Evolutionary conservation across 306 rosid species (phyloP).

Genomic region (Casuarina cunninghamiana): DNA sequence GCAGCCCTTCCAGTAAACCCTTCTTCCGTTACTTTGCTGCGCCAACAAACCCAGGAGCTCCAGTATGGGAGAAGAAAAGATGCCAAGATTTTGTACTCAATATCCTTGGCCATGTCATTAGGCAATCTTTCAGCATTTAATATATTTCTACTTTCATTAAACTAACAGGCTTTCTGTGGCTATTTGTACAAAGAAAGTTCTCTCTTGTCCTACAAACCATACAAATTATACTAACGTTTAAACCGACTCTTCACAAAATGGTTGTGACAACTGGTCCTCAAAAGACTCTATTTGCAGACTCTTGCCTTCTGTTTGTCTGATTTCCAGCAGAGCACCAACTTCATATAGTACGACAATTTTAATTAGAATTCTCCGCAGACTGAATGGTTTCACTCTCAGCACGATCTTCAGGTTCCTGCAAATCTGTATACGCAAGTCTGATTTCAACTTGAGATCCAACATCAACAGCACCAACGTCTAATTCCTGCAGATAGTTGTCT

Average conservation of each 20-base stretch:
- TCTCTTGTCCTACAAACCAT: slow-evolving; percentile 60
- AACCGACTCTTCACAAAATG: slow-evolving; percentile 45
- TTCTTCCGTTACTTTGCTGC: slow-evolving; percentile 30
- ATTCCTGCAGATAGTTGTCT: slow-evolving; percentile 7
- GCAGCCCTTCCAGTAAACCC: slow-evolving; percentile 14
- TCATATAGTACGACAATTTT: slow-evolving; percentile 9
- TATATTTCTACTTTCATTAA: slow-evolving; percentile 44
- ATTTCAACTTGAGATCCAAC: no score
- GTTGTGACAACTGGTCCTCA: slow-evolving; percentile 64
- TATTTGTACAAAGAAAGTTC: slow-evolving; percentile 41
- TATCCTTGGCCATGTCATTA: neutral
- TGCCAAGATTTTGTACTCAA: neutral
- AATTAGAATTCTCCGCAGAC: no score
- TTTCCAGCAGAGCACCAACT: slow-evolving; percentile 38
- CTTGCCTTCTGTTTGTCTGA: slow-evolving; percentile 25
- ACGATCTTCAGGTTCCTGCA: no score
- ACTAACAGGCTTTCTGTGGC: slow-evolving; percentile 35
- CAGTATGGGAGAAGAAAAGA: neutral
- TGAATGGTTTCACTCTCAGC: no score
- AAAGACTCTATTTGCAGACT: slow-evolving; percentile 33
- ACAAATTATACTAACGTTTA: slow-evolving; percentile 42
- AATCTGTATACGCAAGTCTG: no score
- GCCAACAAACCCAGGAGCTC: slow-evolving; percentile 36
- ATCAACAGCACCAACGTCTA: neutral
- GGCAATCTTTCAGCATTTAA: slow-evolving; percentile 26